Base-by-base conservation (phyloP, 2,329 filamentous ascomycete genomes). In the Cercospora brassicicola region DNA sequence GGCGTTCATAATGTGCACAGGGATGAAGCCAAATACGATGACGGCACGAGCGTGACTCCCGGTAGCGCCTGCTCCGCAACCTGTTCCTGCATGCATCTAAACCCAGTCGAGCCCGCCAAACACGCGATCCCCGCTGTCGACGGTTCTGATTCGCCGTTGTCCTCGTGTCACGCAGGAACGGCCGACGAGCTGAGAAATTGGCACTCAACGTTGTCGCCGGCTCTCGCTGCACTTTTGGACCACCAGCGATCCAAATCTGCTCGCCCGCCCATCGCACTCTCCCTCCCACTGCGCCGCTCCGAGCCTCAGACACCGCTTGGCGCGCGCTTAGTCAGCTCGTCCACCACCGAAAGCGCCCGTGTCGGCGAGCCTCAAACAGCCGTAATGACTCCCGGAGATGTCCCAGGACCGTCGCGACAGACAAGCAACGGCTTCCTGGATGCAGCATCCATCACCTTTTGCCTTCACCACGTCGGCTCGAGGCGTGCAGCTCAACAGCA, bases 31-130 rank as follows among this genome's bases (percentile, higher is more conserved):
- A 20, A 20, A 51, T 31, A 53, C 42, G 48, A 30, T 33, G 59
- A 48, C 33, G 39, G 59, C 59, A 62, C 59, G 59, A 62, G 33
- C 59, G 11, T 28, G 59, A 18, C 60, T 28, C 60, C 48, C 56
- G 53, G 53, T 56, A 26, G 59, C 59, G 36, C 60, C 39, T 62
- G 60, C 39, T 33, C 42, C 42, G 39, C 39, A 48, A 11, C 45
- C 11, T 20, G 45, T 51, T 51, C 45, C 45, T 51, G 45, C 45
- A 20, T 5, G n/a, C 6, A 0, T 48, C n/a, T 20, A 48, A 18
- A 8, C 42, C 42, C 42, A 48, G 42, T 18, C 42, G 42, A 48
- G 42, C 42, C 42, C 9, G 36, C 36, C 36, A 39, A 39, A 39
- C 13, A 39, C 36, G 36, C 36, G 36, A 39, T 39, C 36, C 36